A percentile compares a stretch with the other conserved stretches of the same genome.
Evolutionary conservation across 371 early-diverging fungal genomes (phyloP).

Genomic region (Cokeromyces recurvatus): DNA sequence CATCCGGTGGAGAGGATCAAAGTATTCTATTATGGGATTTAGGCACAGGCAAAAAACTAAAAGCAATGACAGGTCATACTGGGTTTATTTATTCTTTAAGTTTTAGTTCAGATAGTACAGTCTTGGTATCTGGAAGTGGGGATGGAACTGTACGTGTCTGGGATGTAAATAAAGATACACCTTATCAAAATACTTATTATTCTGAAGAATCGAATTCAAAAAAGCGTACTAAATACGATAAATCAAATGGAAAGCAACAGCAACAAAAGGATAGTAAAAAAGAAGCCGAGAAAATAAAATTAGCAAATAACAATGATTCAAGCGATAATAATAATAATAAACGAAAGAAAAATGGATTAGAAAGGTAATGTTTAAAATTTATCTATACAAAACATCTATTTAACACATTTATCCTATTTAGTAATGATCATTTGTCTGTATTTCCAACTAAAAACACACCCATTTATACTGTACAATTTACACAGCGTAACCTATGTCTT

Average conservation of each 20-base stretch:
- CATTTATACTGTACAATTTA: constrained; percentile 83
- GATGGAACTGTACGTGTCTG: constrained; percentile 95
- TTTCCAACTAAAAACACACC: constrained; percentile 96
- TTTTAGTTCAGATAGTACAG: constrained; percentile 81
- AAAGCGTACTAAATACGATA: constrained; percentile 33
- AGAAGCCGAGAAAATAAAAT: constrained; percentile 19
- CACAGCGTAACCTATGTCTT: constrained; percentile 82
- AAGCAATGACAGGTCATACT: constrained; percentile 83
- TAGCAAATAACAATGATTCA: constrained; percentile 16
- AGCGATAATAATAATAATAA: no score
- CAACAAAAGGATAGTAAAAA: constrained; percentile 29
- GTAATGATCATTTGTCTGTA: constrained; percentile 66
- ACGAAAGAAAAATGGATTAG: constrained; percentile 27
- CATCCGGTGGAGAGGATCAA: constrained; percentile 90
- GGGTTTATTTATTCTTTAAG: constrained; percentile 84
- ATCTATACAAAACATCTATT: no score
- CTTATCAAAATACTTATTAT: constrained; percentile 10
- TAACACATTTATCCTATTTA: no score
- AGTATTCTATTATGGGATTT: constrained; percentile 96
- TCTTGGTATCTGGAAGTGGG: constrained; percentile 87
- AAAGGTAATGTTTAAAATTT: constrained; percentile 29
- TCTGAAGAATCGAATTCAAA: constrained; percentile 11
- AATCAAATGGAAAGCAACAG: constrained; percentile 22
- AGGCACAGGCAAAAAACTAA: constrained; percentile 80
- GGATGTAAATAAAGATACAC: constrained; percentile 77